Evolutionary conservation across 1,139 yeast species (phyloP), one percentile per base, ranked within the genome.

Genomic region (Geotrichum restrictum): DNA sequence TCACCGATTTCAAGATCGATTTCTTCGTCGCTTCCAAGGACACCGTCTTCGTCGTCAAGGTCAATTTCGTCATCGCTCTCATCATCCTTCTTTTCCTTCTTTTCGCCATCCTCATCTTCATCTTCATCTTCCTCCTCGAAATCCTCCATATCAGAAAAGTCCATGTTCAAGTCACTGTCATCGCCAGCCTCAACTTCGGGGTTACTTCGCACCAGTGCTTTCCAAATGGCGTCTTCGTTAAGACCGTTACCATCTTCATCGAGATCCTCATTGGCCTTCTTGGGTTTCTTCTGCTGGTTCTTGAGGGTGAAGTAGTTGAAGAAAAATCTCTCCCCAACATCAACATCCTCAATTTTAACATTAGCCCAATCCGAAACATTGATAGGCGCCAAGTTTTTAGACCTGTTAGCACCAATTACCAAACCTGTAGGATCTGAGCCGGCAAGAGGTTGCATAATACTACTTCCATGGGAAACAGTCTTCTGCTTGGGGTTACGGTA

Each of bases 371-470:
- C 84, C 60, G 83, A 82, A 2, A 93, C 78, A 64, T 89, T 91
- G 4, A 80, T 94, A 1, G 97, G 95, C 2, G 67, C 66, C 14
- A 44, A 29, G 27, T 38, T 51, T 7, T 41, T 32, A 27, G 44
- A 38, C 24, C 41, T 38, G 55, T 61, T 37, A 56, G 60, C 55
- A 60, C 78, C 83, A 13, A 89, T 89, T 59, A 89, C 77, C 55
- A 87, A 73, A 7, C 87, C 88, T n/a, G 89, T 83, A 45, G 74
- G 73, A 57, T 85, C 88, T 1, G 84, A 80, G 55, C 98, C 98
- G 47, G 96, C 94, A 59, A 94, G 76, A 48, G 98, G 98, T 74
- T 93, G 98, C 98, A 94, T 94, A 67, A 93, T 91, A 48, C 97
- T 88, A 2, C 85, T 76, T 64, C 98, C 98, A 66, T 87, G 84